Percentiles rank a stretch among this genome's conserved stretches.
These are phyloP conservation scores for Rhizophora mangle DNA, from an alignment of 345 rosid genomes.

Conservation along the genomic window DNA sequence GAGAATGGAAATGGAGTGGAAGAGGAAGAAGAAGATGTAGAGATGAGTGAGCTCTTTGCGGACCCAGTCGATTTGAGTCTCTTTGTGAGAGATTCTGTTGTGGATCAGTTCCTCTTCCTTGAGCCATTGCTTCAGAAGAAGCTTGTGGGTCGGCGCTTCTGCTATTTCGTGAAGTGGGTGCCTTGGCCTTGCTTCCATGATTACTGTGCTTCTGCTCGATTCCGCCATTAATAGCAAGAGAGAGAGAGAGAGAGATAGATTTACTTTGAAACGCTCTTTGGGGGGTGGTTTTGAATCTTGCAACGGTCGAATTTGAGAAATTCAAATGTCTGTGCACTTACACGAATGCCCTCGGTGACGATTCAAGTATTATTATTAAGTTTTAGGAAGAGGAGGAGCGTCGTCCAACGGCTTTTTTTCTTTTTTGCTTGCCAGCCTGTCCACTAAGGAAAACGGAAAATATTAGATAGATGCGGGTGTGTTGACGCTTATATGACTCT, in stretches of 20 bases:
- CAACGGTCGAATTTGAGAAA: constrained; percentile 31
- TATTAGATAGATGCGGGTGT: no score
- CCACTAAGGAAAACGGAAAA: no score
- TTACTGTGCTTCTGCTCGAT: constrained; percentile 40
- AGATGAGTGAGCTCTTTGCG: constrained; percentile 74
- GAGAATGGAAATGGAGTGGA: constrained; percentile 70
- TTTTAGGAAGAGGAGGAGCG: neutral
- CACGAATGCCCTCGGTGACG: constrained; percentile 6
- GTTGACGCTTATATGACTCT: no score
- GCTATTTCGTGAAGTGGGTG: constrained; percentile 98
- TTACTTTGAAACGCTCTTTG: constrained; percentile 15
- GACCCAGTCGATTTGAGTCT: constrained; percentile 72
- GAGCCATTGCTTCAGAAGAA: constrained; percentile 91
- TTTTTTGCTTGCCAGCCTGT: no score
- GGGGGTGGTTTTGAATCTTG: neutral
- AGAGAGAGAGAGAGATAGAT: constrained; percentile 23
- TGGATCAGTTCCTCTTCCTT: constrained; percentile 89
- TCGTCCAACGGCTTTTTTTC: neutral
- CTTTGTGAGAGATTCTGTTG: constrained; percentile 68
- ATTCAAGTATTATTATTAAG: neutral
- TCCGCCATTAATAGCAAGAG: constrained; percentile 40
- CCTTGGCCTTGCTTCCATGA: constrained; percentile 46
- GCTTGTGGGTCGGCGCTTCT: constrained; percentile 88
- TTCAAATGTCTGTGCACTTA: constrained; percentile 1
- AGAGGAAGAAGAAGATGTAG: constrained; percentile 85